Conservation (phyloP, 148 eudicot genomes). For the Salicornia ramosissima region DNA sequence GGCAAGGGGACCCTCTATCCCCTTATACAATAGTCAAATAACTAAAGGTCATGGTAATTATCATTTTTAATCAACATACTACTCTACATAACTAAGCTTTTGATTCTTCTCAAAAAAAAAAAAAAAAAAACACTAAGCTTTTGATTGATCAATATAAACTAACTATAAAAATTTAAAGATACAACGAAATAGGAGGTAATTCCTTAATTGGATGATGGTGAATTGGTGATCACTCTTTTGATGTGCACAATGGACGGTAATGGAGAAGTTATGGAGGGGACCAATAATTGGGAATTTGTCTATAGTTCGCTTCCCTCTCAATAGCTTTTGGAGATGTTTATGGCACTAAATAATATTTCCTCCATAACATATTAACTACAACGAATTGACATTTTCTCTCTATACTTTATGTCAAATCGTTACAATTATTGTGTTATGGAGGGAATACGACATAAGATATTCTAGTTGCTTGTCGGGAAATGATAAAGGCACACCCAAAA, state of each 20-base stretch:
- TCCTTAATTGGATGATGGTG: too few relatives aligned
- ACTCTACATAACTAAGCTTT: neutral
- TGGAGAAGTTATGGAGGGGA: slow-evolving; percentile 15
- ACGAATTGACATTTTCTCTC: too few relatives aligned
- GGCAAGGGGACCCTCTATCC: too few relatives aligned
- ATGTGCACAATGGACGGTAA: slow-evolving; percentile 30
- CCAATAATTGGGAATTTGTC: slow-evolving; percentile 23
- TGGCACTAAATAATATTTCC: slow-evolving; percentile 4
- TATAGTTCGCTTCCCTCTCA: slow-evolving; percentile 12
- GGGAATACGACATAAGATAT: too few relatives aligned
- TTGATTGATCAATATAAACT: neutral
- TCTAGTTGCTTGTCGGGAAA: too few relatives aligned
- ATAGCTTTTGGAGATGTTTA: slow-evolving; percentile 8
- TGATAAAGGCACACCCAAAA: too few relatives aligned
- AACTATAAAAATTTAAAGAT: neutral
- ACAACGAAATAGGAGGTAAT: neutral
- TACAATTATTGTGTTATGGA: too few relatives aligned
- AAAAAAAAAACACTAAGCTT: neutral
- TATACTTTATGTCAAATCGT: too few relatives aligned
- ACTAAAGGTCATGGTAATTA: too few relatives aligned
- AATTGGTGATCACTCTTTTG: slow-evolving; percentile 5
- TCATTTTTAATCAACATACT: too few relatives aligned
- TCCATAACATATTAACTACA: too few relatives aligned
- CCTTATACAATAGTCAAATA: too few relatives aligned
- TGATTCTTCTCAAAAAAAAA: neutral